Evolutionary conservation across 495 filamentous ascomycete genomes (phyloP).

Genomic region (Neurospora sp.): DNA sequence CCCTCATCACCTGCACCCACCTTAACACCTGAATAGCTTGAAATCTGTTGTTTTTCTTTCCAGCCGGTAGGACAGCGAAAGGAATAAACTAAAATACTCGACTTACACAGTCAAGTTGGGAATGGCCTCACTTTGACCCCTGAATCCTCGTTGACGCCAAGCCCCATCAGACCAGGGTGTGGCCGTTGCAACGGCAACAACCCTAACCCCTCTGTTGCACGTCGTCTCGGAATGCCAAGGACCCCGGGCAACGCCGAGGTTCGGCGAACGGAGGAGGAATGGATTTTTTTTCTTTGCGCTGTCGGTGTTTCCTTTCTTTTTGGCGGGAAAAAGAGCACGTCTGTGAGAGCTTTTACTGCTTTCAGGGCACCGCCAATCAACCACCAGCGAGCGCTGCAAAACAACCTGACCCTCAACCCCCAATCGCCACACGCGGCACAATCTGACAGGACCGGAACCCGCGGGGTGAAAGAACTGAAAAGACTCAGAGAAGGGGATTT

Average conservation of each 20-base stretch:
- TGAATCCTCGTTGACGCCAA: neutral
- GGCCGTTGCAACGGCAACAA: neutral
- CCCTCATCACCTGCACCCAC: conserved; percentile 5
- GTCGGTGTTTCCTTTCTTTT: neutral
- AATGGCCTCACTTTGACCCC: neutral
- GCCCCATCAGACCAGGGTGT: neutral
- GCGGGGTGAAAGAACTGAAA: neutral
- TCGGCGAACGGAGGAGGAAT: neutral
- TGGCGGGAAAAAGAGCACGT: neutral
- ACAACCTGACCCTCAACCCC: neutral
- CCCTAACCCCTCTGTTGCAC: neutral
- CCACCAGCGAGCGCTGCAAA: neutral
- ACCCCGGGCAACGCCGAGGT: neutral
- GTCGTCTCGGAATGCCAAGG: neutral
- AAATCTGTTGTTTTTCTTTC: neutral
- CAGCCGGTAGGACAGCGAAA: neutral
- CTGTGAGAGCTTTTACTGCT: neutral
- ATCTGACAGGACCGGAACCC: neutral
- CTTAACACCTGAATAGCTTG: conserved; percentile 5
- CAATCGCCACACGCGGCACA: neutral
- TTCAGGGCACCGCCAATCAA: neutral
- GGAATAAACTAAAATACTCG: neutral
- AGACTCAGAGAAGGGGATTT: neutral
- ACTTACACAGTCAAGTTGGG: neutral
- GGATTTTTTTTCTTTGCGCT: neutral